Base-by-base conservation (phyloP, 495 filamentous ascomycete genomes). In the Neurospora sp. region DNA sequence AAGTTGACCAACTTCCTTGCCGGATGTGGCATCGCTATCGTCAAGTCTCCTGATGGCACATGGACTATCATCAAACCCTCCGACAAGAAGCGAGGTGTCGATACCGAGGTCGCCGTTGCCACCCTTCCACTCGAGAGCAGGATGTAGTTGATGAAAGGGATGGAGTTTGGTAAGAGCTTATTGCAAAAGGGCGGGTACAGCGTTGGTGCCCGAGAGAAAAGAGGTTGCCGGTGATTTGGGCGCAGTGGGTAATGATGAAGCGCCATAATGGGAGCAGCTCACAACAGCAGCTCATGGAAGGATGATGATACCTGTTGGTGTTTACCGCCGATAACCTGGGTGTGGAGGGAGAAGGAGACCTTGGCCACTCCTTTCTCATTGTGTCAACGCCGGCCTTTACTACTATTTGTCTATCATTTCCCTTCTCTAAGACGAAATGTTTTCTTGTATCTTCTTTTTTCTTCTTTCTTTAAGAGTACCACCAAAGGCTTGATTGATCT, bases 191-290 rank as follows among this genome's bases (percentile, higher is more conserved):
- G 61, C 18, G 85, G 82, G 70, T 86, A 86, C 75, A 85, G 18
- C 9, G 84, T 8, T 83, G 41, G 72, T 82, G 83, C 27, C 83
- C 81, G 68, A 94, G 83, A 70, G 90, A 85, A 31, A 88, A 92
- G 41, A 77, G 84, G 27, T n/a, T 31, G 31, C 18, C 27, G 44
- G 37, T 70, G 68, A 65, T 37, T 69, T 44, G 59, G 40, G 48
- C 41, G 71, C 68, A 22, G 10, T 40, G 69, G 16, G 16, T 39
- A 59, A 8, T 40, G 69, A 18, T n/a, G 53, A 41, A 40, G 40
- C 69, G 20, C 41, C 45, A 65, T 35, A 65, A 35, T 35, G 27
- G 27, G 53, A 65, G 27, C 14, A 16, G 27, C 53, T 35, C 53
- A 31, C 27, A 31, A 65, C 53, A 65, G 27, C 53, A 65, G 53